phyloP scores from a whole-genome alignment of 768 basidiomycete genomes.

The Leccinum barrowsii region DNA sequence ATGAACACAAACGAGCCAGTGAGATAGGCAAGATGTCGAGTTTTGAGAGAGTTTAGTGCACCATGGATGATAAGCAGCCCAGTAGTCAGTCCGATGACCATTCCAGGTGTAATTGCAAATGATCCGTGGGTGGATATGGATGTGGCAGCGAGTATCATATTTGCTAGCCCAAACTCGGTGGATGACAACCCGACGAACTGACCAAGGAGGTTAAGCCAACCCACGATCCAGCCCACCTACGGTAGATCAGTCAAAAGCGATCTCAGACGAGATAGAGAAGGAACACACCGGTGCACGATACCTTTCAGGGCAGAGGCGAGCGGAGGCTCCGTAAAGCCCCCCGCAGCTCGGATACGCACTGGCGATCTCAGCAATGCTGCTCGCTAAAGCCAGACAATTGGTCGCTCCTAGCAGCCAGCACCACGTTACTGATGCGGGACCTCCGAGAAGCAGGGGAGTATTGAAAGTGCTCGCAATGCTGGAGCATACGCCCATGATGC shows the following conservation, averaged over 20 bases:
- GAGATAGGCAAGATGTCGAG: constrained; percentile 33
- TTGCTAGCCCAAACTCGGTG: constrained; percentile 36
- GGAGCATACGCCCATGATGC: constrained; percentile 36
- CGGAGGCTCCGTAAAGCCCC: constrained; percentile 66
- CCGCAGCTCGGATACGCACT: constrained; percentile 33
- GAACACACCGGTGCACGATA: constrained; percentile 57
- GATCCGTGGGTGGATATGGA: constrained; percentile 27
- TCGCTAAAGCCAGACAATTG: constrained; percentile 29
- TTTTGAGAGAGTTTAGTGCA: constrained; percentile 42
- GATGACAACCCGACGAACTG: constrained; percentile 31
- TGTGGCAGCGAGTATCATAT: constrained; percentile 30
- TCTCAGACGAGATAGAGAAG: neutral
- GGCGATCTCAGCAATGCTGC: constrained; percentile 30
- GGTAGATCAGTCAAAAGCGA: neutral
- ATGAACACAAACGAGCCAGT: constrained; percentile 40
- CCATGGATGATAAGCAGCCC: constrained; percentile 42
- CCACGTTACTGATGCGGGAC: constrained; percentile 36
- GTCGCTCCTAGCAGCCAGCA: constrained; percentile 31
- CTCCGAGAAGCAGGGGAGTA: constrained; percentile 35
- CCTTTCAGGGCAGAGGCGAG: constrained; percentile 61
- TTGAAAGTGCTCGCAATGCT: constrained; percentile 38
- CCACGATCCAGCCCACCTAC: constrained; percentile 29
- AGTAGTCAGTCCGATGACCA: constrained; percentile 40
- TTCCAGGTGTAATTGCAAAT: constrained; percentile 35
- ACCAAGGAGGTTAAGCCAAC: constrained; percentile 33